Base-by-base conservation (phyloP, 768 basidiomycete genomes). In the Lentinula raphanica region DNA sequence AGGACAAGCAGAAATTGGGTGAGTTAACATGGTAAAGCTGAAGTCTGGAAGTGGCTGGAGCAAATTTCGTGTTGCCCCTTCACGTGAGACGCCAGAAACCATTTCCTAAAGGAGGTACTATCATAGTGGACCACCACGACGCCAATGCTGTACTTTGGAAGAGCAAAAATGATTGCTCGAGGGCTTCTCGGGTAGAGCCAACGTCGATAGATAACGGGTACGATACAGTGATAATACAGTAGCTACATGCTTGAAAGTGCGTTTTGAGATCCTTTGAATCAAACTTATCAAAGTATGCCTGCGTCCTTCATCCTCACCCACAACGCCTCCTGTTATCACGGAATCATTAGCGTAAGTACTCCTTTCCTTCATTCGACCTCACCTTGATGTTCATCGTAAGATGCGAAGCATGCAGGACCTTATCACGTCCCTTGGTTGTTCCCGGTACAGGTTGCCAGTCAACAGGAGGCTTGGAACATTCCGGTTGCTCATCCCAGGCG, bases 381-480 rank as follows among this genome's bases (percentile, higher is more conserved):
- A 80, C 82, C 58, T 73, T 64, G 32, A 74, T 69, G 64, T 74
- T 84, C 75, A 82, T 73, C 2, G 85, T 87, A 62, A 88, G 64
- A 67, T 85, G 82, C 25, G 69, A 65, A 35, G 73, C 74, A 5
- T 78, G 69, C 58, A 77, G 68, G 7, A 78, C 69, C 55, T 75
- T 76, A 56, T 87, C 85, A 15, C 66, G 70, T 1, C 72, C 77
- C 64, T 81, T 77, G 27, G 62, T 58, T 45, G 67, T 63, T 8
- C 75, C 76, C 1, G 66, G 66, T 4, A 65, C 68, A 3, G 66
- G 60, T 15, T 65, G 64, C 83, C 84, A 85, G 11, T 69, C 69
- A 1, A 68, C 60, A 0, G 83, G 84, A 3, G 83, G 76, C 25
- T 67, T 68, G 2, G 75, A 72, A 5, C 60, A 68, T 8, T 73